These are phyloP conservation scores for Handroanthus guayacan DNA, from an alignment of 257 asterid genomes.

Conservation along the genomic window DNA sequence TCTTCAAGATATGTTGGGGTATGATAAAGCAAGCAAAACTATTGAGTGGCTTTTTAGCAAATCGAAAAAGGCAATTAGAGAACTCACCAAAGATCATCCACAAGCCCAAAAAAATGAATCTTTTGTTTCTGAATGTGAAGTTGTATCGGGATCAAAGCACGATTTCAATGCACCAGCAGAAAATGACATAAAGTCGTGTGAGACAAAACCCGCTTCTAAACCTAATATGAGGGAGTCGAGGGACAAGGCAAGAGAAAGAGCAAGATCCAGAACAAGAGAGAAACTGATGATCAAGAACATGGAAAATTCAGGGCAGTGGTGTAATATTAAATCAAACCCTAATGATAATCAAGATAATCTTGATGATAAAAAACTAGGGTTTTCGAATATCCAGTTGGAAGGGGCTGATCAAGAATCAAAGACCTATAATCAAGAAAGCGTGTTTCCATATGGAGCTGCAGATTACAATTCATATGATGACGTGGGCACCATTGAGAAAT, in stretches of 20 bases:
- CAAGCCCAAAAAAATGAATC: conserved; percentile 48
- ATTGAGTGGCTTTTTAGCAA: conserved; percentile 76
- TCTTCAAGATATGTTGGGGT: conserved; percentile 77
- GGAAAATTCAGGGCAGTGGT: background rate
- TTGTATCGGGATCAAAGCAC: conserved; percentile 37
- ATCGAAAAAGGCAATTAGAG: conserved; percentile 67
- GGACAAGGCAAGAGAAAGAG: conserved; percentile 67
- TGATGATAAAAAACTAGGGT: conserved; percentile 39
- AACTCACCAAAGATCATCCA: conserved; percentile 42
- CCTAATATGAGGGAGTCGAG: conserved; percentile 47
- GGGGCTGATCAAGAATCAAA: conserved; percentile 40
- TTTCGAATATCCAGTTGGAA: conserved; percentile 37
- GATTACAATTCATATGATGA: conserved; percentile 29
- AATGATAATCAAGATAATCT: background rate
- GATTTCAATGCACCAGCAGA: conserved; percentile 5
- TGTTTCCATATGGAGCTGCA: conserved; percentile 14
- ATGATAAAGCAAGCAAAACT: conserved; percentile 78
- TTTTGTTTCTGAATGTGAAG: conserved; percentile 57
- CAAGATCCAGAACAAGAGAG: conserved; percentile 59
- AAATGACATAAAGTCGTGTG: background rate
- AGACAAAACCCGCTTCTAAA: background rate
- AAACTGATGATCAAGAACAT: conserved; percentile 50
- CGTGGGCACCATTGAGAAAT: conserved; percentile 53
- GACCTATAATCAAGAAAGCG: conserved; percentile 35
- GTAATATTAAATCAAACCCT: conserved; percentile 39